Percentiles rank a stretch among this genome's conserved stretches.
Evolutionary conservation across 306 rosid species (phyloP).

Genomic region (Begonia masoniana): DNA sequence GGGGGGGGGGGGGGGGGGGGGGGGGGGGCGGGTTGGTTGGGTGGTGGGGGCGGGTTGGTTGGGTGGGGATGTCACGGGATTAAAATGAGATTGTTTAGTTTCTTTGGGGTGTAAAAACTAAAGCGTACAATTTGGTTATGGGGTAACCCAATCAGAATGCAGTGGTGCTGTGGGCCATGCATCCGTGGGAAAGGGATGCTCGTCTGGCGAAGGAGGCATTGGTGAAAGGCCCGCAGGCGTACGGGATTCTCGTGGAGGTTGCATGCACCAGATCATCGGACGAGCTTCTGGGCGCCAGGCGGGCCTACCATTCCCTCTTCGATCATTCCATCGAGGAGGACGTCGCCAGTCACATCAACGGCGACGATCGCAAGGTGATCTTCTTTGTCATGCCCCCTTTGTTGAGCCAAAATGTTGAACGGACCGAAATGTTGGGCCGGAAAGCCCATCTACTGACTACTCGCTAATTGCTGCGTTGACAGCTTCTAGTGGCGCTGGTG

Average conservation of each 20-base stretch:
- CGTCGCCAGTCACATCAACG: conserved; percentile 45
- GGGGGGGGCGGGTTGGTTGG: no score
- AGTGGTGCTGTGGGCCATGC: conserved; percentile 75
- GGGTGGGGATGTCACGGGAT: no score
- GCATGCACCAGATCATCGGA: conserved; percentile 77
- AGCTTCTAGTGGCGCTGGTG: conserved; percentile 78
- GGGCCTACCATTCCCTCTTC: conserved; percentile 89
- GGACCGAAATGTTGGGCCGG: no score
- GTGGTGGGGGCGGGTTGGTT: no score
- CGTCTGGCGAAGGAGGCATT: conserved; percentile 62
- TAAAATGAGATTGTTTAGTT: no score
- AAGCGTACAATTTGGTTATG: no score
- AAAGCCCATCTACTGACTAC: neutral
- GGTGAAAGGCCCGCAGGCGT: conserved; percentile 36
- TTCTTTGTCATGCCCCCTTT: neutral
- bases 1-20: no score
- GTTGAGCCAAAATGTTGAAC: no score
- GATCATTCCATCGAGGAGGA: conserved; percentile 93
- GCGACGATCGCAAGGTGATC: conserved; percentile 48
- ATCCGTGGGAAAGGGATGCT: conserved; percentile 98
- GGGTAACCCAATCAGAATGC: conserved; percentile 37
- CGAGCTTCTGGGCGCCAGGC: conserved; percentile 75
- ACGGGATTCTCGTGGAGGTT: conserved; percentile 55
- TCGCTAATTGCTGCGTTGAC: neutral
- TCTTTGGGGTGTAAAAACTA: no score